Base-by-base conservation (phyloP, 129 eudicot species). In the Heracleum sosnowskyi region DNA sequence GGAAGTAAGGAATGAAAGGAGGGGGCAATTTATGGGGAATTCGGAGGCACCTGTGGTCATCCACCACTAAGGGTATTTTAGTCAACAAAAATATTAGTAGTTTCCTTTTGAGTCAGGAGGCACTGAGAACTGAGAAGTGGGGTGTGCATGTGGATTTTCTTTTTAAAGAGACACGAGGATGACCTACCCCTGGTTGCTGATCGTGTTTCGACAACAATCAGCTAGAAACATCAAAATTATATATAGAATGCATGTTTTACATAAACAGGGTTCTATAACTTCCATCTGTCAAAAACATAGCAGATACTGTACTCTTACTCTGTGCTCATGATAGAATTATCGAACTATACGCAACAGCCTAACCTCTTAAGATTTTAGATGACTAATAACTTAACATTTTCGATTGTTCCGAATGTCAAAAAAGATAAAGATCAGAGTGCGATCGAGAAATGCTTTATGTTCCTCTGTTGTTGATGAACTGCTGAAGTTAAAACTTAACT, bases 51-150 rank as follows among this genome's bases (percentile, higher is more conserved):
- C 39, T 57, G 81, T 71, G 84, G 86, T 31, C 84, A 85, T 79
- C 89, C 83, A 71, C 89, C 83, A 71, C 60, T 1, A 11, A 49
- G 60, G 89, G 85, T 29, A 84, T 16, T 81, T 63, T 76, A 12
- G 91, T 90, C 83, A 80, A 63, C 37, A 63, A 77, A 22, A 49
- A 60, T n/a, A 11, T 60, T n/a, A 60, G 31, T 60, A n/a, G 34
- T 60, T 72, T 33, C 76, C 91, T 93, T 90, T 87, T 82, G 91
- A 89, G 95, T 93, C 89, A 89, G 82, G 76, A 49, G 85, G 85
- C 96, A 90, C 98, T 60, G 68, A 60, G 68, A n/a, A 90, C 98
- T 60, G 68, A 60, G 68, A n/a, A 60, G 66, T 60, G 68, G 17
- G 68, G 66, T 57, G 31, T 57, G 66, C 47, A 73, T 33, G 40